Evolutionary conservation across 2,329 filamentous ascomycete species (phyloP).

Genomic region (Penicillium sp.): DNA sequence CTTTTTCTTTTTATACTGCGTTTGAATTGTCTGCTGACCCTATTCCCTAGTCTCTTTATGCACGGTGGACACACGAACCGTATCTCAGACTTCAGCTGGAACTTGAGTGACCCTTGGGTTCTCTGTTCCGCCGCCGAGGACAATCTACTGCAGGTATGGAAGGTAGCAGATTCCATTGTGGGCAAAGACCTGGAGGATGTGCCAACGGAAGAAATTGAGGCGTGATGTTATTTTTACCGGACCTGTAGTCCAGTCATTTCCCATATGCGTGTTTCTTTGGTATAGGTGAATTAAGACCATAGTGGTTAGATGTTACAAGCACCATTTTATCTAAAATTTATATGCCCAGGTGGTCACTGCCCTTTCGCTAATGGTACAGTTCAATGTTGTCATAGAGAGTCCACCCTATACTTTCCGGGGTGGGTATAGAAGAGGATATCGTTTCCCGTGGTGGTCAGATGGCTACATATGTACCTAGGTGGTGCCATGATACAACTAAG

Average conservation of each 20-base stretch:
- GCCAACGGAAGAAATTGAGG: slow-evolving; percentile 67
- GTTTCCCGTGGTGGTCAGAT: too few relatives aligned
- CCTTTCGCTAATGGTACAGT: not conserved
- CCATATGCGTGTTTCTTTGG: not conserved
- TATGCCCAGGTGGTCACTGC: not conserved
- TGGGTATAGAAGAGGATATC: not conserved
- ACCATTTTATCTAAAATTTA: too few relatives aligned
- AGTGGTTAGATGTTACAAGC: not conserved
- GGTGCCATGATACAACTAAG: not conserved
- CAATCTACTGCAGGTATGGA: slow-evolving; percentile 93
- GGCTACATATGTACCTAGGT: too few relatives aligned
- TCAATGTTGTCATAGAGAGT: not conserved
- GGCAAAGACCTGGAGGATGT: slow-evolving; percentile 67
- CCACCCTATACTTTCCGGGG: not conserved
- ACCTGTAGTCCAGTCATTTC: not conserved
- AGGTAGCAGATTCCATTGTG: slow-evolving; percentile 72
- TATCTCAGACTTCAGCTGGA: slow-evolving; percentile 95
- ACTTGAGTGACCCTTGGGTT: slow-evolving; percentile 91
- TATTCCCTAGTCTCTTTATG: slow-evolving; percentile 69
- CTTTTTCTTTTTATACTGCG: not conserved
- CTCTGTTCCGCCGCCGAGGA: slow-evolving; percentile 93
- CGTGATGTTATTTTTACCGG: slow-evolving; percentile 16
- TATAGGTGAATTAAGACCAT: not conserved
- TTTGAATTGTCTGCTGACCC: slow-evolving; percentile 5
- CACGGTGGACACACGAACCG: slow-evolving; percentile 97